Evolutionary conservation across 2,329 filamentous ascomycete species (phyloP).

Genomic region (Nemania diffusa): DNA sequence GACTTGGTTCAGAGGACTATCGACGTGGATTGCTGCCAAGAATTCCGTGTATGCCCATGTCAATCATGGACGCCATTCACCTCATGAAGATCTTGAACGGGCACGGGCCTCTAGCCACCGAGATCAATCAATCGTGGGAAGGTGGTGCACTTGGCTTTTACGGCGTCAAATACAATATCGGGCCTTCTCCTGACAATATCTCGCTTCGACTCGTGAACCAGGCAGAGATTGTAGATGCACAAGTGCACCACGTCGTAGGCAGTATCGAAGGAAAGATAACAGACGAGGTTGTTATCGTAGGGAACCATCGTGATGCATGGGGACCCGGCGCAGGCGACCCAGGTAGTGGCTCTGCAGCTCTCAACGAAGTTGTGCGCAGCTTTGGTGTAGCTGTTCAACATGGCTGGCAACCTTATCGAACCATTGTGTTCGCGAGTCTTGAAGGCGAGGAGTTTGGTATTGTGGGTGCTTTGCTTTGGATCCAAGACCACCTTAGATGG

Average conservation of each 20-base stretch:
- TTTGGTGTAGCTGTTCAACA: conserved; percentile 14
- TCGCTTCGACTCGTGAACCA: conserved; percentile 13
- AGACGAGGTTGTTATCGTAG: conserved; percentile 15
- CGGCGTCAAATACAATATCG: conserved; percentile 19
- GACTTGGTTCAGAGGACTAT: conserved; percentile 15
- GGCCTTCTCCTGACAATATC: conserved; percentile 5
- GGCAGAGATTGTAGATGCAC: background rate
- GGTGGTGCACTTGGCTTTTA: conserved; percentile 16
- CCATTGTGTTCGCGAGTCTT: conserved; percentile 14
- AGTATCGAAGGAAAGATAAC: conserved; percentile 8
- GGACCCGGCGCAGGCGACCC: conserved; percentile 21
- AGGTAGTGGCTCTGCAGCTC: conserved; percentile 14
- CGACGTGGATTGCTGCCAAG: background rate
- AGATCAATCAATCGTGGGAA: conserved; percentile 9
- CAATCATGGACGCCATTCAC: conserved; percentile 13
- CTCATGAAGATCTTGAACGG: conserved; percentile 14
- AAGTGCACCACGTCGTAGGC: conserved; percentile 14
- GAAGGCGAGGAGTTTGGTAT: conserved; percentile 22
- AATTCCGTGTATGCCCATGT: conserved; percentile 20
- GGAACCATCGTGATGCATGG: conserved; percentile 22
- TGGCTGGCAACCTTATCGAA: conserved; percentile 18
- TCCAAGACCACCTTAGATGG: conserved; percentile 9
- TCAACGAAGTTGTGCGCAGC: conserved; percentile 24
- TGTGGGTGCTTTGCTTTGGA: conserved; percentile 16
- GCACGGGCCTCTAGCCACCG: conserved; percentile 10